Conservation (phyloP, 345 rosid genomes). For the Gossypium longicalyx region DNA sequence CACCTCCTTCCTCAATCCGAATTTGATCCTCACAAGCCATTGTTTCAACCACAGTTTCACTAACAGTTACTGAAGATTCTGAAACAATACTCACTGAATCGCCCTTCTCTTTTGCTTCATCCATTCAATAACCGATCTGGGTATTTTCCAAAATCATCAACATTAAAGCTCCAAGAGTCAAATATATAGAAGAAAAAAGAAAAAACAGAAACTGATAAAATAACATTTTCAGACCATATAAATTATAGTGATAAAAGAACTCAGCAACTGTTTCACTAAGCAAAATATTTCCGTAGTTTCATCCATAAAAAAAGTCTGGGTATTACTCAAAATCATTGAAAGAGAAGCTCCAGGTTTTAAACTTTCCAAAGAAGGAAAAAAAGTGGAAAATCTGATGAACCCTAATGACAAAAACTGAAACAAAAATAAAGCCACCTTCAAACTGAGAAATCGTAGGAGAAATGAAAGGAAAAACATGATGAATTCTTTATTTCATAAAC, state of each 20-base stretch:
- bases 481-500: conserved; percentile 1
- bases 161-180: background rate
- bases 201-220: conserved; percentile 2
- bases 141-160: conserved; percentile 18
- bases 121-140: conserved; percentile 34
- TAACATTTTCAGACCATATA: background rate
- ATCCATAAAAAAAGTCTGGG: conserved; percentile 33
- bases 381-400: conserved; percentile 12
- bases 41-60: conserved; percentile 24
- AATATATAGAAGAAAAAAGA: background rate
- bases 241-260: background rate
- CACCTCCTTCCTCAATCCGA: conserved; percentile 23
- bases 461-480: background rate
- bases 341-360: background rate
- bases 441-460: background rate
- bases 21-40: conserved; percentile 20
- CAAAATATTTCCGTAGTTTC: conserved; percentile 13
- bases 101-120: conserved; percentile 20
- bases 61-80: background rate
- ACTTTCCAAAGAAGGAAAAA: background rate
- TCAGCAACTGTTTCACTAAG: conserved; percentile 16
- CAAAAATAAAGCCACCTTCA: background rate
- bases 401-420: conserved; percentile 15
- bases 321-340: conserved; percentile 17
- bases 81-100: background rate